A percentile compares a stretch with the other conserved stretches of the same genome.
Conservation (phyloP, 2,329 filamentous ascomycete species). For the Escovopsis sp. region DNA sequence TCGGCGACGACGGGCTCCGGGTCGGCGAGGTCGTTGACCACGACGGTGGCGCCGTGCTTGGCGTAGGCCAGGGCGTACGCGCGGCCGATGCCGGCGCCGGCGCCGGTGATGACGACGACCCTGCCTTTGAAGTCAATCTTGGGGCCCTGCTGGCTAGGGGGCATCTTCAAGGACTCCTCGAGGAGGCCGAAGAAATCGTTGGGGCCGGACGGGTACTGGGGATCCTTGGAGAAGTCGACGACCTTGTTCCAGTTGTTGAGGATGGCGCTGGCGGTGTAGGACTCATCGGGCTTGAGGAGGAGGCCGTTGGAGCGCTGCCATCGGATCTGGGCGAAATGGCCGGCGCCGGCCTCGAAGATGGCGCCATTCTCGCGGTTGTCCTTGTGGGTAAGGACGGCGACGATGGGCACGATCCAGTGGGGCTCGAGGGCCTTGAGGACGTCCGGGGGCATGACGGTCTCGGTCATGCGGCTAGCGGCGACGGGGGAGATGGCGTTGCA, state of each 20-base stretch:
- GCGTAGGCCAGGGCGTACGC: slow-evolving; percentile 80
- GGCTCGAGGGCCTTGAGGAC: slow-evolving; percentile 73
- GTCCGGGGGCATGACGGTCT: slow-evolving; percentile 91
- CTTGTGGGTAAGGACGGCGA: slow-evolving; percentile 75
- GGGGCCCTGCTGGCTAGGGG: slow-evolving; percentile 54
- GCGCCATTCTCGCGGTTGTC: slow-evolving; percentile 70
- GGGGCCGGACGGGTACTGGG: slow-evolving; percentile 69
- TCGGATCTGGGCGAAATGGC: slow-evolving; percentile 79
- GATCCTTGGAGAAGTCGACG: slow-evolving; percentile 59
- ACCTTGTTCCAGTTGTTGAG: slow-evolving; percentile 82
- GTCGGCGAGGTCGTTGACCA: slow-evolving; percentile 92
- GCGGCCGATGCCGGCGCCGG: slow-evolving; percentile 79
- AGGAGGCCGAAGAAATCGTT: slow-evolving; percentile 80
- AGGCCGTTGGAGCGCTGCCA: slow-evolving; percentile 90
- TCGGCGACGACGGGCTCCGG: slow-evolving; percentile 83
- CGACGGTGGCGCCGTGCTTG: slow-evolving; percentile 67
- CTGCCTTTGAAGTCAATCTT: slow-evolving; percentile 69
- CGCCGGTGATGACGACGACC: slow-evolving; percentile 77
- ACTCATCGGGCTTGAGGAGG: slow-evolving; percentile 75
- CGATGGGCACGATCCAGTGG: slow-evolving; percentile 88
- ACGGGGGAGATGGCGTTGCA: slow-evolving; percentile 91
- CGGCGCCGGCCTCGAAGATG: slow-evolving; percentile 89
- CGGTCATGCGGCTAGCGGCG: slow-evolving; percentile 90
- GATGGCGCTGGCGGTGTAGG: slow-evolving; percentile 75
- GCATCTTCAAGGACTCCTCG: slow-evolving; percentile 67